phyloP scores from a whole-genome alignment of 495 filamentous ascomycete species.

The Mytilinidion resinicola region DNA sequence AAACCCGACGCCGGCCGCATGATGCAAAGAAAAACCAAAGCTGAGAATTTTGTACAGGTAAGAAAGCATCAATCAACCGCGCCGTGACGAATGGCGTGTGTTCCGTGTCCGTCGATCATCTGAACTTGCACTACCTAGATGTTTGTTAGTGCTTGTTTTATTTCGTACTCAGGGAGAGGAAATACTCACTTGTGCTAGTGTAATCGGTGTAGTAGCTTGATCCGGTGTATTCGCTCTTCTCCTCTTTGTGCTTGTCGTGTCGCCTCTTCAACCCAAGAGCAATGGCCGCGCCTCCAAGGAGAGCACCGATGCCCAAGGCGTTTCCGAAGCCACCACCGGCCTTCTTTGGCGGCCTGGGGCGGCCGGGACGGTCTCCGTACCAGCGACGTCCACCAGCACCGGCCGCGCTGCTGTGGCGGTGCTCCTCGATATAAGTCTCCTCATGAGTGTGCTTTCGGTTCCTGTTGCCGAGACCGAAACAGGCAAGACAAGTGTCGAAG shows the following conservation, averaged over 20 bases:
- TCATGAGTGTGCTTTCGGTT: constrained; percentile 40
- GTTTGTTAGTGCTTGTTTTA: constrained; percentile 13
- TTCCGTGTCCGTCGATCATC: constrained; percentile 34
- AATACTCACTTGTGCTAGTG: constrained; percentile 36
- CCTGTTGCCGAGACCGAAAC: constrained; percentile 56
- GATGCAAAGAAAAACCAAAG: background rate
- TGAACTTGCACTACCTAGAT: constrained; percentile 37
- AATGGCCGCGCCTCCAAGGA: constrained; percentile 60
- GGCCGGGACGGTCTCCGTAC: constrained; percentile 57
- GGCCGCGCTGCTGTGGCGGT: constrained; percentile 45
- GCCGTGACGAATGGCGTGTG: constrained; percentile 33
- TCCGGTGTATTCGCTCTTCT: constrained; percentile 29
- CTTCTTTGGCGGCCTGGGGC: constrained; percentile 44
- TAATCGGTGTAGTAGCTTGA: constrained; percentile 26
- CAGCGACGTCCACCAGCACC: constrained; percentile 53
- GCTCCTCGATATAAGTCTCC: constrained; percentile 61
- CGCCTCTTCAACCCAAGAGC: constrained; percentile 69
- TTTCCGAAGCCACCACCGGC: constrained; percentile 50
- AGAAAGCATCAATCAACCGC: background rate
- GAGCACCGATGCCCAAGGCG: constrained; percentile 51
- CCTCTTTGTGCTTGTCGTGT: constrained; percentile 45
- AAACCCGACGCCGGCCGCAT: background rate
- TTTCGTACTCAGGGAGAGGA: background rate
- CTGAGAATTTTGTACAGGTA: background rate
- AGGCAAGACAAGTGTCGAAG: constrained; percentile 56